Evolutionary conservation across 768 basidiomycete genomes (phyloP), one percentile per base, ranked within the genome.

Genomic region (Coprinopsis strossmayeri): DNA sequence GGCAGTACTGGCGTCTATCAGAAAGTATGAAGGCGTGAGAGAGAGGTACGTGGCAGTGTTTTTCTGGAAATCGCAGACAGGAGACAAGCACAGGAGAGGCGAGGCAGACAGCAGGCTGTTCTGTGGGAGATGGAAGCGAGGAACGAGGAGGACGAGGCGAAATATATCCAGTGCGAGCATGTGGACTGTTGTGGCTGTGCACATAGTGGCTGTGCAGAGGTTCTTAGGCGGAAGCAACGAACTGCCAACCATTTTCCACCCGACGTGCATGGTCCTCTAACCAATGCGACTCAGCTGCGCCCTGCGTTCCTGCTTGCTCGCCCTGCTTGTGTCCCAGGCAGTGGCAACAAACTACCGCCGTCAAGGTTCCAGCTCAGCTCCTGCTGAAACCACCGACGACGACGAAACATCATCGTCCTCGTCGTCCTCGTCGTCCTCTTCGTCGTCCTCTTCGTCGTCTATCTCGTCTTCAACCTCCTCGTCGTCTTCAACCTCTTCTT

Each of bases 341-440:
- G 43, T 45, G 26, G 43, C 43, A 45, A 10, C 27, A 13, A 45
- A 45, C 18, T 43, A 28, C 51, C 45, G n/a, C 37, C 53, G 54
- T 45, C 57, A 59, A 30, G 4, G 7, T 32, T 15, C 30, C 7
- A 32, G 9, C 30, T 32, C 30, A 32, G 30, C 30, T 15, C 30
- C 30, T 43, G 13, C 20, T 21, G 3, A 26, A 3, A 34, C 35
- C n/a, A 30, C 27, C 21, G 3, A 34, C 18, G 18, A 28, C 1
- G 28, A 12, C 37, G 37, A n/a, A 1, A 25, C 18, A 34, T 10
- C 45, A 37, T 13, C 37, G 20, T 5, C 52, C 30, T 32, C n/a
- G n/a, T n/a, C n/a, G n/a, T n/a, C n/a, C n/a, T n/a, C n/a, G n/a
- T n/a, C n/a, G n/a, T n/a, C n/a, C n/a, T n/a, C n/a, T n/a, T n/a